Evolutionary conservation across 2,329 filamentous ascomycete species (phyloP).

Genomic region (Aspergillus sp.): DNA sequence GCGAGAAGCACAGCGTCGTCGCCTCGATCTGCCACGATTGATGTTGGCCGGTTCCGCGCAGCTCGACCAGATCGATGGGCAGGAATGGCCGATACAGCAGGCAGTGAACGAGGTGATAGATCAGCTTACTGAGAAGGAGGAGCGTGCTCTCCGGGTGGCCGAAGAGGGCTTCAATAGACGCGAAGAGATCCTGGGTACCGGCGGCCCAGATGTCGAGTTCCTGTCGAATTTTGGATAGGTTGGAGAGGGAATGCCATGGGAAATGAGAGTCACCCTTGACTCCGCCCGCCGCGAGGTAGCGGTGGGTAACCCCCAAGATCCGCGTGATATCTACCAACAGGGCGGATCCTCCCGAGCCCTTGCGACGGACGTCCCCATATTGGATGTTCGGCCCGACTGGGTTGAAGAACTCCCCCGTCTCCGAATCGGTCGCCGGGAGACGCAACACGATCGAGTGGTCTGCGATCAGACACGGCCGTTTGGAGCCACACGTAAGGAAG

Average conservation of each 20-base stretch:
- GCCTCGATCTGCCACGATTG: slow-evolving; percentile 93
- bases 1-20: slow-evolving; percentile 80
- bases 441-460: slow-evolving; percentile 74
- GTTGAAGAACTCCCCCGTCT: slow-evolving; percentile 77
- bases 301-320: slow-evolving; percentile 77
- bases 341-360: slow-evolving; percentile 70
- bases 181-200: slow-evolving; percentile 75
- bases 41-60: slow-evolving; percentile 76
- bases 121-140: slow-evolving; percentile 76
- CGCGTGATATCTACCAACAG: slow-evolving; percentile 83
- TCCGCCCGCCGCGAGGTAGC: slow-evolving; percentile 78
- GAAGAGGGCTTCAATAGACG: slow-evolving; percentile 71
- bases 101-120: slow-evolving; percentile 84
- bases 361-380: slow-evolving; percentile 64
- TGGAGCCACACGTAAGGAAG: slow-evolving; percentile 78
- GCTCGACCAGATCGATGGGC: slow-evolving; percentile 76
- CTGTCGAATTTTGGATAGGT: slow-evolving; percentile 79
- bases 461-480: slow-evolving; percentile 73
- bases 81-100: slow-evolving; percentile 84
- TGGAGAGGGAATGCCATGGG: slow-evolving; percentile 84
- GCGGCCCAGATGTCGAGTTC: slow-evolving; percentile 83
- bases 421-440: slow-evolving; percentile 64
- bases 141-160: slow-evolving; percentile 75
- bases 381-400: slow-evolving; percentile 74
- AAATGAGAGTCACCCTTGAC: slow-evolving; percentile 89